Evolutionary conservation across 495 filamentous ascomycete genomes (phyloP), one percentile per base, ranked within the genome.

Genomic region (Xylaria sp.): DNA sequence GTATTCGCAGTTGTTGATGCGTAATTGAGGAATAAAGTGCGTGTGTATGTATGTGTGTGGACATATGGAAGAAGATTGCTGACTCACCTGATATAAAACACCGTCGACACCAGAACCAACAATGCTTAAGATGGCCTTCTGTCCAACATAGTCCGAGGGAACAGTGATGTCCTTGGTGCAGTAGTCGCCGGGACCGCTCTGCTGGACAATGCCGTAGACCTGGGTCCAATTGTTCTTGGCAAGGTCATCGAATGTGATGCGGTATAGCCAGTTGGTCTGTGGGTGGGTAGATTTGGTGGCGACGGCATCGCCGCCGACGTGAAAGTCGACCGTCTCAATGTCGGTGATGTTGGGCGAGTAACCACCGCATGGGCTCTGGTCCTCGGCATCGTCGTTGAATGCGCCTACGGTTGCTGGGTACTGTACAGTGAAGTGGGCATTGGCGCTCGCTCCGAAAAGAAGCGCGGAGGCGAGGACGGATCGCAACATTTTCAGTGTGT

Each of bases 271-370:
- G 67, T 74, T 83, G 44, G 78, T 79, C 65, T 84, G 76, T 0
- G 85, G 76, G 69, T 88, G 86, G 9, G 79, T 81, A 19, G 80
- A 76, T 7, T 74, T 76, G 46, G 84, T 57, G 21, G 76, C 72
- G 24, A 87, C 73, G 65, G 76, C 69, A 66, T 85, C 82, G 65
- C 86, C 86, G 65, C 78, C 85, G 73, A 88, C 85, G 69, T 85
- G 82, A 80, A 88, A 87, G 62, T 86, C 80, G 31, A 78, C 82
- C 3, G 78, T 58, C 6, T 76, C 74, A 55, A 80, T 75, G n/a
- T 71, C 61, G 59, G 70, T 46, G 53, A 87, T 80, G 57, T 80
- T 73, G 53, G 82, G 75, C 0, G 70, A 70, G 72, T 83, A 81
- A 58, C 85, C 82, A 58, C 87, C 87, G 71, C 87, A 88, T 8